A percentile compares a stretch with the other conserved stretches of the same genome.
These are phyloP conservation scores for Aspergillus cavernicola DNA, from an alignment of 495 filamentous ascomycete species.

Conservation along the genomic window DNA sequence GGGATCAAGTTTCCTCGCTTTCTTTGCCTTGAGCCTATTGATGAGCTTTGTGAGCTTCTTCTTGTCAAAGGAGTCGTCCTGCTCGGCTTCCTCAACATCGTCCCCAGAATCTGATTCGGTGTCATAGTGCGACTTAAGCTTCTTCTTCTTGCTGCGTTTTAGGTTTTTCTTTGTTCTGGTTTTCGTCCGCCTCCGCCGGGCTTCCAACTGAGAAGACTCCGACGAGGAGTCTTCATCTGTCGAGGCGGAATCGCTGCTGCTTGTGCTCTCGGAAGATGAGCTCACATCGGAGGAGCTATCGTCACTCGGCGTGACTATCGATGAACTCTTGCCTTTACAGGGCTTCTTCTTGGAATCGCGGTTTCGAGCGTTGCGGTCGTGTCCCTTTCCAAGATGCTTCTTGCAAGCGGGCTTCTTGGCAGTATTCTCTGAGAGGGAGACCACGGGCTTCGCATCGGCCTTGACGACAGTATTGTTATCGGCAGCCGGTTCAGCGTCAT, in stretches of 20 bases:
- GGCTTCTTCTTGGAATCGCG: conserved; percentile 32
- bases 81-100: conserved; percentile 24
- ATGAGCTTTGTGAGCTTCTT: conserved; percentile 46
- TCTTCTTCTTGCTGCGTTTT: conserved; percentile 41
- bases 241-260: conserved; percentile 23
- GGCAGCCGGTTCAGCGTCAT: conserved; percentile 25
- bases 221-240: conserved; percentile 29
- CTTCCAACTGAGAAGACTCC: conserved; percentile 31
- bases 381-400: conserved; percentile 33
- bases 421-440: conserved; percentile 19
- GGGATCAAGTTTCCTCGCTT: conserved; percentile 29
- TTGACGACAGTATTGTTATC: conserved; percentile 31
- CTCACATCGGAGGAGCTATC: conserved; percentile 25
- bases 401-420: conserved; percentile 34
- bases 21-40: conserved; percentile 47
- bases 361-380: conserved; percentile 18
- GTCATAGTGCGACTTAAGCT: conserved; percentile 33
- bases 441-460: conserved; percentile 22
- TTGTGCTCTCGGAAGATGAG: conserved; percentile 18
- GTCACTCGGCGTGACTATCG: conserved; percentile 21
- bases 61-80: conserved; percentile 30
- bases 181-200: conserved; percentile 38
- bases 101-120: conserved; percentile 34
- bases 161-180: conserved; percentile 42
- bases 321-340: conserved; percentile 27